phyloP scores from a whole-genome alignment of 2,329 filamentous ascomycete genomes.

The Byssothecium circinans region DNA sequence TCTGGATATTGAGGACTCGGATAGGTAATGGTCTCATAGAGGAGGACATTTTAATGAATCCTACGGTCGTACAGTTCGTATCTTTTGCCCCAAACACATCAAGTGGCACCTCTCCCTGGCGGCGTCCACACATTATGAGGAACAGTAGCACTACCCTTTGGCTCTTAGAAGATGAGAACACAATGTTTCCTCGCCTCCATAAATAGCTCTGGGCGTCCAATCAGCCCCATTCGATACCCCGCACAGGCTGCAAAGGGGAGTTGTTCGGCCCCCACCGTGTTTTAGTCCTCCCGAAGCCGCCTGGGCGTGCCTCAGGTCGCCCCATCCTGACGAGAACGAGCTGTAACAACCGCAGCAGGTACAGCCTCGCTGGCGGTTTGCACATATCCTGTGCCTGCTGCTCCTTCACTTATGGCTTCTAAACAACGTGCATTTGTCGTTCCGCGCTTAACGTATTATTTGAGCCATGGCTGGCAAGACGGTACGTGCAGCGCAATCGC shows the following conservation, averaged over 20 bases:
- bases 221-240: no score
- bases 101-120: not conserved
- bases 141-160: no score
- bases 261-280: no score
- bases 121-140: not conserved
- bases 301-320: no score
- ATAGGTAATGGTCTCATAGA: slow-evolving; percentile 2
- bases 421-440: not conserved
- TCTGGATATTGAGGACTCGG: not conserved
- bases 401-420: not conserved
- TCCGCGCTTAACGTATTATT: not conserved
- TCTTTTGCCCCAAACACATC: not conserved
- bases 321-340: no score
- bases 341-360: not conserved
- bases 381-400: not conserved
- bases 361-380: not conserved
- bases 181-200: no score
- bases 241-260: no score
- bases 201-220: no score
- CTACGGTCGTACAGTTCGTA: slow-evolving; percentile 1
- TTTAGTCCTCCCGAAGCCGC: no score
- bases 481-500: not conserved
- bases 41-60: not conserved
- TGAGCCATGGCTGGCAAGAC: slow-evolving; percentile 5
- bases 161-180: no score